A percentile compares a stretch with the other conserved stretches of the same genome.
Conservation (phyloP, 2,329 filamentous ascomycete genomes). For the Geoglossum cookeanum region DNA sequence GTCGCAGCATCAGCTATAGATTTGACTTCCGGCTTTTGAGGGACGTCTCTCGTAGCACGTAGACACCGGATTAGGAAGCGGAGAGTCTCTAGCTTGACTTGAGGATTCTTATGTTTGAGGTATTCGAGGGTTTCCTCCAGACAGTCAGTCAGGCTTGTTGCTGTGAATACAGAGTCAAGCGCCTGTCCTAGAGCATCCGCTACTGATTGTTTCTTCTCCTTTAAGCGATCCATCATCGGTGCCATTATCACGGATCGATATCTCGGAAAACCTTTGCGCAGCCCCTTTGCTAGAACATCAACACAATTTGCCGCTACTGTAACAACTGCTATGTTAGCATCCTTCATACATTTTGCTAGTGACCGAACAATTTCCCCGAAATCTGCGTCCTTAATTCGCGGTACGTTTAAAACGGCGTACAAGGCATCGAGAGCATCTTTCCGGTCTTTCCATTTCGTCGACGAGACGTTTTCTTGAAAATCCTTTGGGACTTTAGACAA, state of each 20-base stretch:
- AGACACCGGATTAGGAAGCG: constrained; percentile 83
- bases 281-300: constrained; percentile 68
- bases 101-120: constrained; percentile 85
- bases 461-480: constrained; percentile 66
- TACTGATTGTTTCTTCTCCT: constrained; percentile 88
- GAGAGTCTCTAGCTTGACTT: constrained; percentile 89
- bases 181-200: constrained; percentile 75
- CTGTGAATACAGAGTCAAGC: constrained; percentile 49
- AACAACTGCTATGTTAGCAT: constrained; percentile 90
- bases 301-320: constrained; percentile 86
- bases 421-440: constrained; percentile 85
- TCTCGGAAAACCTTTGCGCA: constrained; percentile 60
- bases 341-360: constrained; percentile 94
- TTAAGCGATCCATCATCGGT: constrained; percentile 85
- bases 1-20: constrained; percentile 75
- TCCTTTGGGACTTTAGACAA: constrained; percentile 61
- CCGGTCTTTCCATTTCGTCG: constrained; percentile 94
- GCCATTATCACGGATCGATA: constrained; percentile 66
- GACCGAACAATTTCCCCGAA: constrained; percentile 69
- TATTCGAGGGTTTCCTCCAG: constrained; percentile 80
- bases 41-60: constrained; percentile 64
- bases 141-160: constrained; percentile 61
- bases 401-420: constrained; percentile 57
- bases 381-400: constrained; percentile 76
- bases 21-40: constrained; percentile 64